Base-by-base conservation (phyloP, 495 filamentous ascomycete genomes). In the Xylaria venustula region DNA sequence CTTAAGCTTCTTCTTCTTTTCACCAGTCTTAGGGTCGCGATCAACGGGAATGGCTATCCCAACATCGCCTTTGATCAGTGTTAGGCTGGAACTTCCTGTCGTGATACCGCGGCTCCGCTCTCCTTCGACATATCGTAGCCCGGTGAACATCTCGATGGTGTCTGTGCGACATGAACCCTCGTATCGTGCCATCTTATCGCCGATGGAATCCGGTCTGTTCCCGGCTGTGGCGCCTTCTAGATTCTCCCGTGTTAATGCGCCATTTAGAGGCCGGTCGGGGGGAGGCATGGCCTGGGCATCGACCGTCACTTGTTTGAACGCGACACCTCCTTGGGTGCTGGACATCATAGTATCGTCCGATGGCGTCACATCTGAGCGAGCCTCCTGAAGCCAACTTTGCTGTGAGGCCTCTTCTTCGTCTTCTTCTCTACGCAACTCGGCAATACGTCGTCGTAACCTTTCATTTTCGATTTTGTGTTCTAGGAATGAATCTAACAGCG, bases 401-500 rank as follows among this genome's bases (percentile, higher is more conserved):
- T 82, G 77, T 7, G 78, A 74, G 37, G 83, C 79, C 20, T 83
- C 81, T 28, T 71, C 77, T 47, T 97, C 94, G 54, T 87, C 85
- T 71, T 97, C 93, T 73, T 98, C 94, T 63, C 85, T 81, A 64
- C 87, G 88, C 41, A 98, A 81, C 68, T 96, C 92, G 14, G 87
- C 85, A 60, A 98, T 96, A 34, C 90, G 86, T 63, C 90, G 89
- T 58, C 81, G 84, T 40, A 98, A 73, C 17, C 94, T 85, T 73
- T 96, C 92, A 66, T 98, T 97, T 72, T 98, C 94, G 49, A 98
- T 92, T 73, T 97, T 97, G 75, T 97, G 93, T 73, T 98, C 94
- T 14, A 98, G 79, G 62, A 97, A 97, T 0, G 93, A 95, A 73
- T 98, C 92, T 50, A 98, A 75, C 7, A 97, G 78, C 9, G 83